phyloP scores from a whole-genome alignment of 2,329 filamentous ascomycete genomes.

The Purpureocillium takamizusanense region DNA sequence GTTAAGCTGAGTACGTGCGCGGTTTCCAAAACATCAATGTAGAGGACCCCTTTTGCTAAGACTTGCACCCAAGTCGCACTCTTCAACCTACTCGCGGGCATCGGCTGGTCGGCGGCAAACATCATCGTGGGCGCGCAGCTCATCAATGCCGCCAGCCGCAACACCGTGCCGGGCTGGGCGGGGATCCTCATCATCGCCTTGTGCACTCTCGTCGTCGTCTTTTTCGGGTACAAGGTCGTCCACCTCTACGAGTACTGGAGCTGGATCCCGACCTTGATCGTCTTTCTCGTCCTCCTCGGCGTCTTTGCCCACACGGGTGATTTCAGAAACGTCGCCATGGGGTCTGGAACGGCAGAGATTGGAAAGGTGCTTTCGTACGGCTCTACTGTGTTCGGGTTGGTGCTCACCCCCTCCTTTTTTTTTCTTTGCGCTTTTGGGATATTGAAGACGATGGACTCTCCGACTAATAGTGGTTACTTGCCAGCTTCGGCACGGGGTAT shows the following conservation, averaged over 20 bases:
- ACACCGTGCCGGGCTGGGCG: conserved; percentile 57
- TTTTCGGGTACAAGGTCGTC: conserved; percentile 69
- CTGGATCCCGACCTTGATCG: conserved; percentile 63
- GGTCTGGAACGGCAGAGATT: no score
- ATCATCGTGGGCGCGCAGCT: conserved; percentile 68
- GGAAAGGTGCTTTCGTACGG: no score
- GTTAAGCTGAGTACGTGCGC: conserved; percentile 58
- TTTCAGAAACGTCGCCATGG: no score
- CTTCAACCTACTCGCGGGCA: conserved; percentile 60
- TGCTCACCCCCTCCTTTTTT: no score
- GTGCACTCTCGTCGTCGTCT: conserved; percentile 57
- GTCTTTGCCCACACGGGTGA: no score
- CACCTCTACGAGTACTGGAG: conserved; percentile 67
- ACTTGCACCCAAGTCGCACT: conserved; percentile 53
- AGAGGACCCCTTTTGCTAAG: no score
- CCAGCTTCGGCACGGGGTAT: no score
- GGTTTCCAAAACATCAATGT: no score
- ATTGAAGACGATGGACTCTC: no score
- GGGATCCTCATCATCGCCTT: conserved; percentile 65
- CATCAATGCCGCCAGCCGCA: conserved; percentile 56
- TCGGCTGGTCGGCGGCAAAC: conserved; percentile 69
- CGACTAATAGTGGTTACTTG: no score
- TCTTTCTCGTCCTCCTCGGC: conserved; percentile 43
- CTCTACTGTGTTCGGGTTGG: no score
- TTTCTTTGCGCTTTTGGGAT: no score